A percentile compares a stretch with the other conserved stretches of the same genome.
Conservation (phyloP, 2,329 filamentous ascomycete genomes). For the Huntiella savannae region DNA sequence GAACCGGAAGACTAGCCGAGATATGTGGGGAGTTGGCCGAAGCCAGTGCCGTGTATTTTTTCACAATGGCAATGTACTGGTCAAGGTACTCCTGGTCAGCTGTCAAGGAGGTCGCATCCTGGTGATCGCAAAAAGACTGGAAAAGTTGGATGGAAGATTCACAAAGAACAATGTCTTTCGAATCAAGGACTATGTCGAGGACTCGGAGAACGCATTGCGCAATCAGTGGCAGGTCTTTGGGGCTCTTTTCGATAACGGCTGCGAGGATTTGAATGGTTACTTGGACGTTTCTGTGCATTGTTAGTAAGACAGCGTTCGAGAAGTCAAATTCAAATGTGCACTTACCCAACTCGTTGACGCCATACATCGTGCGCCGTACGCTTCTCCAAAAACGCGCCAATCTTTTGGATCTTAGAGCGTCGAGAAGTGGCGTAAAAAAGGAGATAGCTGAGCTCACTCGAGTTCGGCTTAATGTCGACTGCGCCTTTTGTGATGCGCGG, state of each 20-base stretch:
- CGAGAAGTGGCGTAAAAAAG: conserved; percentile 93
- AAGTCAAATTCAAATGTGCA: conserved; percentile 9
- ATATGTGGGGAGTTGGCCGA: conserved; percentile 39
- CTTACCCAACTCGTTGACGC: conserved; percentile 67
- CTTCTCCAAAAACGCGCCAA: conserved; percentile 85
- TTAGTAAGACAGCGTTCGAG: not conserved
- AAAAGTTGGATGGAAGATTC: conserved; percentile 79
- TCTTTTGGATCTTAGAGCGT: conserved; percentile 88
- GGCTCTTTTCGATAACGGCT: conserved; percentile 80
- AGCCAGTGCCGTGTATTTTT: conserved; percentile 61
- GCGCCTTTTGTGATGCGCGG: conserved; percentile 79
- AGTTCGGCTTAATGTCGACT: conserved; percentile 86
- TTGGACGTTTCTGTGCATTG: conserved; percentile 54
- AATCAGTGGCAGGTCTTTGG: conserved; percentile 78
- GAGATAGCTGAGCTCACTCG: conserved; percentile 89
- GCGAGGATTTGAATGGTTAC: conserved; percentile 86
- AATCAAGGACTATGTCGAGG: conserved; percentile 63
- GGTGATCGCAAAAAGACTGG: conserved; percentile 70
- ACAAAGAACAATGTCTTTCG: conserved; percentile 77
- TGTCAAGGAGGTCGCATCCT: conserved; percentile 68
- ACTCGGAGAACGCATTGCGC: conserved; percentile 70
- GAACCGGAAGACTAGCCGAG: conserved; percentile 48
- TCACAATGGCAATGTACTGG: conserved; percentile 68
- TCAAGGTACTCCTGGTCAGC: conserved; percentile 68
- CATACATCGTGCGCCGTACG: conserved; percentile 83